These are phyloP conservation scores for Lizanozyma gosingica DNA, from an alignment of 1,139 yeast genomes.

Conservation along the genomic window DNA sequence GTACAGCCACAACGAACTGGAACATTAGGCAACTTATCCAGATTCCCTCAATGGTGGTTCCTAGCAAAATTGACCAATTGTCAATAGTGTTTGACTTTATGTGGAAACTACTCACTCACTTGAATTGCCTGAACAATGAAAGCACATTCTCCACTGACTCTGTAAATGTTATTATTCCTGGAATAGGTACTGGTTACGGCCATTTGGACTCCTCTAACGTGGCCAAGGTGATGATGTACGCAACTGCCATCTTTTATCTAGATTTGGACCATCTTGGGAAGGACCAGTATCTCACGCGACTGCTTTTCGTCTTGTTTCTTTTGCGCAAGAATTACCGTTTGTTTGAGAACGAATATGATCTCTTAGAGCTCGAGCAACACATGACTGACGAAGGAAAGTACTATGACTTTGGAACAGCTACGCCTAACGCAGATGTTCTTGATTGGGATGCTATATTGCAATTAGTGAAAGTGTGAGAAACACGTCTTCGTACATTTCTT, in stretches of 20 bases:
- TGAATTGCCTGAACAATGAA: too few species aligned
- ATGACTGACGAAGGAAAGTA: not conserved
- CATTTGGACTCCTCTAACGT: conserved; percentile 6
- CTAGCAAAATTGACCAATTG: not conserved
- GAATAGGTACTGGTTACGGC: conserved; percentile 12
- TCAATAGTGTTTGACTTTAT: conserved; percentile 7
- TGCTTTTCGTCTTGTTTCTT: conserved; percentile 7
- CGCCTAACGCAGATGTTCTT: not conserved
- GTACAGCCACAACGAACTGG: conserved; percentile 1
- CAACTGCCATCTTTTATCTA: conserved; percentile 6
- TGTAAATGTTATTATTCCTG: conserved; percentile 9
- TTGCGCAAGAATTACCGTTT: conserved; percentile 7
- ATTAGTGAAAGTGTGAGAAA: too few species aligned
- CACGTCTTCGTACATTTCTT: too few species aligned
- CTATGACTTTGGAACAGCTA: not conserved
- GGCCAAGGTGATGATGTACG: conserved; percentile 8
- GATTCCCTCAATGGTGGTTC: not conserved
- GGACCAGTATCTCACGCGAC: conserved; percentile 1
- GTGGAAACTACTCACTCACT: conserved; percentile 9
- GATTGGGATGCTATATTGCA: not conserved
- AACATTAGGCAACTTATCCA: not conserved
- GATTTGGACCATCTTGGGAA: conserved; percentile 1
- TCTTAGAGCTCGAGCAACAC: not conserved
- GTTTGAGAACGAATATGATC: conserved; percentile 4
- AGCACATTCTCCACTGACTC: conserved; percentile 1